A percentile compares a stretch with the other conserved stretches of the same genome.
phyloP scores from a whole-genome alignment of 768 basidiomycete species.

The Vararia minispora region DNA sequence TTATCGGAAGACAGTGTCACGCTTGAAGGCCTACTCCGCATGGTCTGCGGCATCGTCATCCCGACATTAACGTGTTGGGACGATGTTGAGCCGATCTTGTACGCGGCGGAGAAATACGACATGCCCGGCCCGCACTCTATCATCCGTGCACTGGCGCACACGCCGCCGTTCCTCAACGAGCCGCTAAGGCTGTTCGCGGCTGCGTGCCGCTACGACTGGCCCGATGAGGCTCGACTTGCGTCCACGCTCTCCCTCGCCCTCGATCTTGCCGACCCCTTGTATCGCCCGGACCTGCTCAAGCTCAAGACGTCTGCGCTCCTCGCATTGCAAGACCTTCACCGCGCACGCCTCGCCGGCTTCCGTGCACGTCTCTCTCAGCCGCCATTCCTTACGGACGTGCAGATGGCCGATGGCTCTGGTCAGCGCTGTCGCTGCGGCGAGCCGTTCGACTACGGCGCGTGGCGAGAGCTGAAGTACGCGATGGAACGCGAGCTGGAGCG shows the following conservation, averaged over 20 bases:
- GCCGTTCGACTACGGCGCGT: constrained; percentile 43
- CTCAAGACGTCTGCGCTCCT: constrained; percentile 42
- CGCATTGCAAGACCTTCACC: constrained; percentile 44
- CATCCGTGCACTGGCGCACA: constrained; percentile 45
- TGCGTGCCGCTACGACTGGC: constrained; percentile 50
- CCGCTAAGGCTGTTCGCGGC: constrained; percentile 43
- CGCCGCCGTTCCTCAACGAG: constrained; percentile 35
- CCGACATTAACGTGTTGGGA: constrained; percentile 39
- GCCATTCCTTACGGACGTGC: constrained; percentile 30
- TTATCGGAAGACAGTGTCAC: constrained; percentile 46
- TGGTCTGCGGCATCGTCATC: constrained; percentile 50
- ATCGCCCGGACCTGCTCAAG: constrained; percentile 34
- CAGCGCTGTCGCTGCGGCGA: constrained; percentile 43
- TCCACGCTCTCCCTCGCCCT: constrained; percentile 44
- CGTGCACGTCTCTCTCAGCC: constrained; percentile 39
- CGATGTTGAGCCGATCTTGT: constrained; percentile 43
- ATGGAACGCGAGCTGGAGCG: constrained; percentile 47
- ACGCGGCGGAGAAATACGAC: constrained; percentile 59
- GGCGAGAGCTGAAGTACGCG: constrained; percentile 52
- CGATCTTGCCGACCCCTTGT: constrained; percentile 35
- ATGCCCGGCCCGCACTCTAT: constrained; percentile 56
- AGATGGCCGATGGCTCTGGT: constrained; percentile 33
- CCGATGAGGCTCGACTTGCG: constrained; percentile 40
- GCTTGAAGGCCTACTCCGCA: constrained; percentile 45
- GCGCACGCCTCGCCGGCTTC: constrained; percentile 37